phyloP scores from a whole-genome alignment of 805 yeast genomes.

The Metschnikowia shivogae region DNA sequence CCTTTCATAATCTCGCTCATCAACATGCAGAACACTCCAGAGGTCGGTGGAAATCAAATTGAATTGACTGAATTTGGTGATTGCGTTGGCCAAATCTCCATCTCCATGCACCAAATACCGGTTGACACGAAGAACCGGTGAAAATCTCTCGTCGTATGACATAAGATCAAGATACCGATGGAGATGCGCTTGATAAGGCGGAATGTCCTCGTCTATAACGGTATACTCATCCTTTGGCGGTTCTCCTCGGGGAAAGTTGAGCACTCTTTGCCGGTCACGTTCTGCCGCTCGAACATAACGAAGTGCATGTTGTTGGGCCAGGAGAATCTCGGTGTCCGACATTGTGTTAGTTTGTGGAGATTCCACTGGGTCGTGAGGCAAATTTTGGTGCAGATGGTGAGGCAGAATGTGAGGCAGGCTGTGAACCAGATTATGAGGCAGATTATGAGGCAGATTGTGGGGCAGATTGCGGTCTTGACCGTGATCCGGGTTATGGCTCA shows the following conservation, averaged over 20 bases:
- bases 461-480: no score
- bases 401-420: background rate
- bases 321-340: background rate
- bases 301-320: conserved; percentile 8
- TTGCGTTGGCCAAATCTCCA: conserved; percentile 16
- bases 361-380: background rate
- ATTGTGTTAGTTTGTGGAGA: background rate
- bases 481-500: no score
- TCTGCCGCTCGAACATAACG: conserved; percentile 15
- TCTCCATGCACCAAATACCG: conserved; percentile 19
- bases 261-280: conserved; percentile 14
- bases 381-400: background rate
- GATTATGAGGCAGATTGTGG: no score
- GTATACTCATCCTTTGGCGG: conserved; percentile 14
- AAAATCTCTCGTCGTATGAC: conserved; percentile 24
- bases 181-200: conserved; percentile 22
- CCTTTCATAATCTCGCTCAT: conserved; percentile 23
- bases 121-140: conserved; percentile 23
- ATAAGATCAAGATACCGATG: conserved; percentile 20
- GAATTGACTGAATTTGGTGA: conserved; percentile 17
- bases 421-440: no score
- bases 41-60: conserved; percentile 24
- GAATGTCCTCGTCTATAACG: conserved; percentile 14
- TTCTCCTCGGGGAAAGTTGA: conserved; percentile 2
- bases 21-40: conserved; percentile 23